Percentiles rank a stretch among this genome's conserved stretches.
Conservation (phyloP, 106 monocot genomes). For the Amphibolis antarctica region DNA sequence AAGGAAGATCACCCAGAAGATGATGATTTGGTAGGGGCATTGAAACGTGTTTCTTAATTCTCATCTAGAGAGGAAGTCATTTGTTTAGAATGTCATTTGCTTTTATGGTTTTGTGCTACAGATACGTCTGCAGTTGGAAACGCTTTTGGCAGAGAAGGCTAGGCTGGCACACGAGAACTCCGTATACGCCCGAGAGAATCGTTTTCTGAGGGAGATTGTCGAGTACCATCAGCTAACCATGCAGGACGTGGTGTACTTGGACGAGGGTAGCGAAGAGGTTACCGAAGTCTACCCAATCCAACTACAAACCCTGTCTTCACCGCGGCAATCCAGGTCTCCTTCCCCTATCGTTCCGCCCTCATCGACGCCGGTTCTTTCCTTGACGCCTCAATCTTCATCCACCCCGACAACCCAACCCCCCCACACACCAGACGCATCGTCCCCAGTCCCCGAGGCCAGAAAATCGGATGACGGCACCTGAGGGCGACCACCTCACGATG, state of each 20-base stretch:
- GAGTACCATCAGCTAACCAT: conserved; percentile 85
- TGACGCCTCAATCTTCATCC: not conserved
- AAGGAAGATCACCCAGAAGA: conserved; percentile 55
- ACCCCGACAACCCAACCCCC: not conserved
- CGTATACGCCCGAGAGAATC: conserved; percentile 68
- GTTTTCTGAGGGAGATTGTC: conserved; percentile 77
- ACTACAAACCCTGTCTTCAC: not conserved
- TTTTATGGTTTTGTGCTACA: conserved; percentile 5
- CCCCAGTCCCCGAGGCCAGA: not conserved
- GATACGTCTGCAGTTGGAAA: conserved; percentile 78
- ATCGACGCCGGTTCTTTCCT: not conserved
- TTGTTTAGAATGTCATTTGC: too few species aligned
- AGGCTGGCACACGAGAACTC: conserved; percentile 74
- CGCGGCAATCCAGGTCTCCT: not conserved
- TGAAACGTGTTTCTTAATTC: not conserved
- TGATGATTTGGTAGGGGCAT: conserved; percentile 60
- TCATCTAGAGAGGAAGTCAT: too few species aligned
- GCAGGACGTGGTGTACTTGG: conserved; percentile 59
- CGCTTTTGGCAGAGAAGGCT: conserved; percentile 69
- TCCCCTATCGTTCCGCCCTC: conserved; percentile 1
- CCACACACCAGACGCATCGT: not conserved
- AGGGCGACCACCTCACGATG: not conserved
- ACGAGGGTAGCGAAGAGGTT: conserved; percentile 64
- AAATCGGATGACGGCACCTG: not conserved
- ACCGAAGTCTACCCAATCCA: conserved; percentile 57